Percentiles rank a stretch among this genome's conserved stretches.
phyloP scores from a whole-genome alignment of 371 early-diverging fungal genomes.

The Mucor lusitanicus region DNA sequence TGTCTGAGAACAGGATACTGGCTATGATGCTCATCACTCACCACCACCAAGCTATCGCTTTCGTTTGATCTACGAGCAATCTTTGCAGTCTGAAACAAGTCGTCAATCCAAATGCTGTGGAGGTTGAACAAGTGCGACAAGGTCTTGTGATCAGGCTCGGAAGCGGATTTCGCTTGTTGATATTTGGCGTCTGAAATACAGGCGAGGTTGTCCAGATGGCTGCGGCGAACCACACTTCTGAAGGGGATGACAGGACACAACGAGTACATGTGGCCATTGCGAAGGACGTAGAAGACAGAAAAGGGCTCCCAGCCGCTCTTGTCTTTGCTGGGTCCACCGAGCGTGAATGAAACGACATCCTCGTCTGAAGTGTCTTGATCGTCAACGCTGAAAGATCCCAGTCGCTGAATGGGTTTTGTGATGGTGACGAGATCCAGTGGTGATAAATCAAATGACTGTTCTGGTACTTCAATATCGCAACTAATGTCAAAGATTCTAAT shows the following conservation, averaged over 20 bases:
- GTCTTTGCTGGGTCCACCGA: constrained; percentile 37
- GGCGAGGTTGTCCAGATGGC: constrained; percentile 39
- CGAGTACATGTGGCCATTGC: constrained; percentile 45
- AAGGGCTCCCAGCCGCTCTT: constrained; percentile 47
- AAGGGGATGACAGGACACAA: constrained; percentile 48
- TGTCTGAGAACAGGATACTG: constrained; percentile 32
- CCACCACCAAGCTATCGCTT: constrained; percentile 18
- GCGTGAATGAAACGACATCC: constrained; percentile 43
- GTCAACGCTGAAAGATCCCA: constrained; percentile 31
- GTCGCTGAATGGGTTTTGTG: neutral
- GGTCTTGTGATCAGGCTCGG: constrained; percentile 5
- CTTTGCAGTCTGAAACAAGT: constrained; percentile 27
- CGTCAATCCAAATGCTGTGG: constrained; percentile 41
- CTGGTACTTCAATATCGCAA: constrained; percentile 38
- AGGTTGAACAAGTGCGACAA: constrained; percentile 31
- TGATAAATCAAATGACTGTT: constrained; percentile 47
- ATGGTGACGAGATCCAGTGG: constrained; percentile 16
- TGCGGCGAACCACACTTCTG: constrained; percentile 33
- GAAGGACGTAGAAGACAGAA: constrained; percentile 42
- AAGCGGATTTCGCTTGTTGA: constrained; percentile 7
- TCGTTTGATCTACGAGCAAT: constrained; percentile 6
- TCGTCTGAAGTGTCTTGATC: constrained; percentile 38
- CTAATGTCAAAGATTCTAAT: constrained; percentile 48
- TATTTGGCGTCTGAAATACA: constrained; percentile 37
- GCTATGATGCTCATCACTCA: constrained; percentile 13